These are phyloP conservation scores for Coemansia sp. DNA, from an alignment of 192 early-diverging fungal species.

Conservation along the genomic window DNA sequence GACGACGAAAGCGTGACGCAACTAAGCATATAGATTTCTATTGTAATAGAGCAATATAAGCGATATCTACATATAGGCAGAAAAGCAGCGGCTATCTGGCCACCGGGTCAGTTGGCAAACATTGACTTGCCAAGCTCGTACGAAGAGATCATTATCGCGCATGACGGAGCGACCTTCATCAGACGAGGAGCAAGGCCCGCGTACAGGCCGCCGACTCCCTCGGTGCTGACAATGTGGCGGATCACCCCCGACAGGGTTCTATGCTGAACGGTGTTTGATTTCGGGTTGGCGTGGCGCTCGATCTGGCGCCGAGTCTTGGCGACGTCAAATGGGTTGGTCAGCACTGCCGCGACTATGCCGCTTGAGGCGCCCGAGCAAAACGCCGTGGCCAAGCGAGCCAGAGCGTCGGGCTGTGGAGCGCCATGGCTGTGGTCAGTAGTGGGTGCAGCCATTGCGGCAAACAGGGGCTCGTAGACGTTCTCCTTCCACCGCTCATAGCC, in stretches of 20 bases:
- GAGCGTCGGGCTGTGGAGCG: not conserved
- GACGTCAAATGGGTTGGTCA: slow-evolving; percentile 95
- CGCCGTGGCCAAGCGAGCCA: slow-evolving; percentile 58
- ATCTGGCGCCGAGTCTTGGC: slow-evolving; percentile 90
- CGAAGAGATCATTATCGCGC: slow-evolving; percentile 95
- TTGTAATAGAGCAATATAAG: too few relatives aligned
- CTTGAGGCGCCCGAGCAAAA: slow-evolving; percentile 83
- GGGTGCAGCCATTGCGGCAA: slow-evolving; percentile 1
- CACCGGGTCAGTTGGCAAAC: slow-evolving; percentile 6
- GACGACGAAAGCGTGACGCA: not conserved
- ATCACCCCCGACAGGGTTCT: slow-evolving; percentile 15
- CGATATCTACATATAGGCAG: too few relatives aligned
- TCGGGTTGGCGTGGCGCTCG: slow-evolving; percentile 23
- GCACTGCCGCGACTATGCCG: slow-evolving; percentile 79
- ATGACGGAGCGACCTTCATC: slow-evolving; percentile 83
- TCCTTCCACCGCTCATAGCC: slow-evolving; percentile 78
- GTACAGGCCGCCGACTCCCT: slow-evolving; percentile 32
- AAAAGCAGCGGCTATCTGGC: too few relatives aligned
- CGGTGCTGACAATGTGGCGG: slow-evolving; percentile 34
- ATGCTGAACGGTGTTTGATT: slow-evolving; percentile 16
- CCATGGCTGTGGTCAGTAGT: not conserved
- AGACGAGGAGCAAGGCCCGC: slow-evolving; percentile 69
- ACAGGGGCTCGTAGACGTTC: slow-evolving; percentile 26
- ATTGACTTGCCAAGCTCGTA: slow-evolving; percentile 68
- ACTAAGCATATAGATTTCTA: not conserved